Base-by-base conservation (phyloP, 306 rosid genomes). In the Quercus suber region DNA sequence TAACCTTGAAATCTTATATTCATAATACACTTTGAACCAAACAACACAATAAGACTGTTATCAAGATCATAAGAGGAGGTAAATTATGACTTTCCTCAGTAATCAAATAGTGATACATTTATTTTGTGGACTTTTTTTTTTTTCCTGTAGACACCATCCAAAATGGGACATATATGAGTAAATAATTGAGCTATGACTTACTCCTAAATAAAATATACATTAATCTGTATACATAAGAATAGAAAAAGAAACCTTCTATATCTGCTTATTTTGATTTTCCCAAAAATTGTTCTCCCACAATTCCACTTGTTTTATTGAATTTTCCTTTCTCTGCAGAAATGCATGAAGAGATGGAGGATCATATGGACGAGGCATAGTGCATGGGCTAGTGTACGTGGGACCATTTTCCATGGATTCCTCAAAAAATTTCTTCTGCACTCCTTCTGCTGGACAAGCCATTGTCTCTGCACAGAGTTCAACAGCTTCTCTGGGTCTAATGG, bases 361-460 rank as follows among this genome's bases (percentile, higher is more conserved):
- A 25, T 64, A 92, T 7, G 98, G 94, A 1, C 89, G 88, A 45
- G 94, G 93, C 52, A 45, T 73, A 21, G 83, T 75, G 83, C 98
- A 94, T 4, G 93, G 97, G 9, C 55, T 73, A 35, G 81, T 80
- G 45, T 82, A 68, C 58, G 88, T 64, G 61, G 96, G 97, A 70
- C 87, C 83, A 73, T 90, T 89, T 51, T 90, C 97, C 91, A 90
- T 30, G 20, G 98, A 94, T 17, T 89, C 94, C 82, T 71, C 76
- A 91, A 89, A 89, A 75, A 86, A 92, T 59, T 94, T 70, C 76
- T 80, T 86, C 17, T 35, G 82, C 5, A 52, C 0, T 49, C 53
- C 53, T 68, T 84, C 53, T 21, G 94, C 88, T 20, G 19, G 73
- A 75, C 97, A 94, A 59, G 90, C 97, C 97, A 90, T 90, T 21